Evolutionary conservation across 2,329 filamentous ascomycete genomes (phyloP), one percentile per base, ranked within the genome.

Genomic region (Cladophialophora immunda): DNA sequence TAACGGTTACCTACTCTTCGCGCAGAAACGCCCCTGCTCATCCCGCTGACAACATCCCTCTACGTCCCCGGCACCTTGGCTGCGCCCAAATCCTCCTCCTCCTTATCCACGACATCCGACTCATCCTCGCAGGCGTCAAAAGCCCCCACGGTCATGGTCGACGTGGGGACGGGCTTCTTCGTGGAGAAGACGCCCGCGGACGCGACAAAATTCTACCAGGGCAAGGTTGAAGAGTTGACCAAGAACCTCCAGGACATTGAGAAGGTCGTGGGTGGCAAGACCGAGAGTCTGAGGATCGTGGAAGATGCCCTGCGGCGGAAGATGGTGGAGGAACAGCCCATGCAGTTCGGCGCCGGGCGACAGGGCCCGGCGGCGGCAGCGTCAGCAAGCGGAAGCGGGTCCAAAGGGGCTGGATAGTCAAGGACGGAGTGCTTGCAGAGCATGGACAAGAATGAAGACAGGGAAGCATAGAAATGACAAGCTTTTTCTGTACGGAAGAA

Each of bases 31-130:
- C 68, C 79, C 60, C 90, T 98, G 56, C 87, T 99, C 22, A 93
- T 99, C n/a, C 95, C 96, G 0, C 81, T 99, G 69, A 99, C 95
- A 13, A 95, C 92, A 74, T 97, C 94, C 0, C 86, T 99, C 32
- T 99, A 99, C 80, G 94, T 99, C 17, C 91, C 91, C 29, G 96
- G 94, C 34, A 89, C 86, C 45, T 84, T 98, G 47, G 86, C 91
- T 54, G 87, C 90, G 78, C 85, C 90, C 1, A 30, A 62, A 45
- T n/a, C 11, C 13, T 53, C 63, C 19, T 27, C 38, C 17, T 61
- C 64, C 13, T 58, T 58, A 15, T 38, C 58, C 4, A 41, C 64
- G 13, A 50, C 58, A 1, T 22, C 53, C 2, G 4, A 11, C 45
- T 34, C 53, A 30, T 4, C 27, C 19, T 22, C 29, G 4, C 27